Evolutionary conservation across 768 basidiomycete species (phyloP).

Genomic region (Lactarius quietus): DNA sequence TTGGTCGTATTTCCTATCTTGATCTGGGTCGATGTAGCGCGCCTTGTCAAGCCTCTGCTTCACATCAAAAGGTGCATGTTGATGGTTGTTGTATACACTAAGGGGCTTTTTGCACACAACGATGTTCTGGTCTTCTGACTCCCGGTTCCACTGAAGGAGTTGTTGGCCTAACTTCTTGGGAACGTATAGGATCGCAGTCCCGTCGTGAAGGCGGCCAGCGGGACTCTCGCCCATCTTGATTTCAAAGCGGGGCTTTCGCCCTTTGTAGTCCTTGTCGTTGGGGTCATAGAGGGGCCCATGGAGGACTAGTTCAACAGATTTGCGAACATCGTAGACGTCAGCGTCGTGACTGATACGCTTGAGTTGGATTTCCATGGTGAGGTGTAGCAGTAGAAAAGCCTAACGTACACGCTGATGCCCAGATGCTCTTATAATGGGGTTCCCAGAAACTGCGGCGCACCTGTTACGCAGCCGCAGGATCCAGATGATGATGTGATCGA

Average conservation of each 20-base stretch:
- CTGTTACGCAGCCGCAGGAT: constrained; percentile 9
- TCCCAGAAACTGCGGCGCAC: not conserved
- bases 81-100: constrained; percentile 18
- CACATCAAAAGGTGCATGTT: constrained; percentile 11
- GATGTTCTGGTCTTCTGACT: constrained; percentile 31
- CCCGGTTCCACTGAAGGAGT: constrained; percentile 44
- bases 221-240: constrained; percentile 50
- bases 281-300: constrained; percentile 51
- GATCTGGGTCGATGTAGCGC: constrained; percentile 33
- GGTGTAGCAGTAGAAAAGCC: not conserved
- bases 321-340: constrained; percentile 54
- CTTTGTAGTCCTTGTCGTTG: constrained; percentile 32
- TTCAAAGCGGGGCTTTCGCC: constrained; percentile 51
- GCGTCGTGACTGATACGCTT: constrained; percentile 37
- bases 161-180: constrained; percentile 37
- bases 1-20: constrained; percentile 29
- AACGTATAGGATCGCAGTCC: constrained; percentile 39
- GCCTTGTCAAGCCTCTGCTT: constrained; percentile 33
- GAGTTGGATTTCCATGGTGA: constrained; percentile 40
- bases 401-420: not conserved
- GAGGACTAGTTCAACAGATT: constrained; percentile 51
- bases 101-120: constrained; percentile 28
- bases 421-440: not conserved
- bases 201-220: constrained; percentile 55
- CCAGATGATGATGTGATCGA: constrained; percentile 25